Evolutionary conservation across 345 rosid species (phyloP).

Genomic region (Lepidium didymum): DNA sequence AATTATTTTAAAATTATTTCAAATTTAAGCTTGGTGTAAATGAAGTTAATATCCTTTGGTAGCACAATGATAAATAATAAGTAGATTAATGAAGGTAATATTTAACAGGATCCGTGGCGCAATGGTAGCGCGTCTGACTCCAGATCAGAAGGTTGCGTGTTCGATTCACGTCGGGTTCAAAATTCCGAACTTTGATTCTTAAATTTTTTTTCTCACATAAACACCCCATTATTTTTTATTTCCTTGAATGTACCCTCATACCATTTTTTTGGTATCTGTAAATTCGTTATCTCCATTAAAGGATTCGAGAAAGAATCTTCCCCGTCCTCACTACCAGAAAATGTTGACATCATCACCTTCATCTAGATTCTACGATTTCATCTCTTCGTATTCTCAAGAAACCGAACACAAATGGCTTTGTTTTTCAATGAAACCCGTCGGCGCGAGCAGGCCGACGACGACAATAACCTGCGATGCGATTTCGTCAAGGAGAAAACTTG

Average conservation of each 20-base stretch:
- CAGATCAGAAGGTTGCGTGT: no score
- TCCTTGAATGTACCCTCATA: background rate
- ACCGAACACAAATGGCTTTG: slow-evolving; percentile 1
- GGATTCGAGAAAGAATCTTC: background rate
- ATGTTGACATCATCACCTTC: slow-evolving; percentile 19
- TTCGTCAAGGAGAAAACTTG: slow-evolving; percentile 46
- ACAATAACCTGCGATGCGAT: slow-evolving; percentile 34
- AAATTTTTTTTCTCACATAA: background rate
- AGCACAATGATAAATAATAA: no score
- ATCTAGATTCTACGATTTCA: slow-evolving; percentile 16
- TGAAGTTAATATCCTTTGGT: no score
- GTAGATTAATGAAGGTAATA: fast-evolving
- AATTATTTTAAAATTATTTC: no score
- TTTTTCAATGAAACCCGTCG: background rate
- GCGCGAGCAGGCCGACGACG: background rate
- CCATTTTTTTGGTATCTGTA: no score
- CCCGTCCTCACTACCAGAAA: background rate
- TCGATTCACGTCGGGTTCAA: slow-evolving; percentile 87
- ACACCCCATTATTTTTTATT: background rate
- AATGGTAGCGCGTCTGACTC: no score
- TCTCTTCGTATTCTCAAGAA: background rate
- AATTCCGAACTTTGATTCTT: background rate
- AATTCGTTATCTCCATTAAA: slow-evolving; percentile 4
- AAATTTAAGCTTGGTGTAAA: no score
- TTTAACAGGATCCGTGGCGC: slow-evolving; percentile 80